Evolutionary conservation across 106 monocot genomes (phyloP).

Genomic region (Narthecium ossifragum): DNA sequence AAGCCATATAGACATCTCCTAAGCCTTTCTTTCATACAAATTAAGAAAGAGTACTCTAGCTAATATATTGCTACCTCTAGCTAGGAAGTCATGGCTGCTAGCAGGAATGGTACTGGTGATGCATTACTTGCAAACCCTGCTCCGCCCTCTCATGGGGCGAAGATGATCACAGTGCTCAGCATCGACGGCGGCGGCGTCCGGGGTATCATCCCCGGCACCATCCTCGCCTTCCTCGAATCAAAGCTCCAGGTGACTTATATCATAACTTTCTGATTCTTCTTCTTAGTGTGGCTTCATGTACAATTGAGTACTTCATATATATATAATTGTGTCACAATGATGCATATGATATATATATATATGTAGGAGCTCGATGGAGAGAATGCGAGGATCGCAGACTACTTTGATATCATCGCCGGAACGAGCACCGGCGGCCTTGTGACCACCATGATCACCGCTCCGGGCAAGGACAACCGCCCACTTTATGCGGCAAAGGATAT

Average conservation of each 20-base stretch:
- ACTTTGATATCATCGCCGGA: constrained; percentile 4
- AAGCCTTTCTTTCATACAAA: too few species aligned
- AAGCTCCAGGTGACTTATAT: neutral
- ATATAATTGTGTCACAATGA: neutral
- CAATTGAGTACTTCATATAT: neutral
- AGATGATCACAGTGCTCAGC: neutral
- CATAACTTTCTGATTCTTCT: neutral
- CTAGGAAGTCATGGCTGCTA: too few species aligned
- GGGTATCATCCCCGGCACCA: neutral
- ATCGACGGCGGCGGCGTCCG: neutral
- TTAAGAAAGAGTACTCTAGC: too few species aligned
- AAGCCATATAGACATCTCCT: too few species aligned
- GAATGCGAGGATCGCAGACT: neutral
- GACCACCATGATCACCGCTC: neutral
- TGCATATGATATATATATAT: neutral
- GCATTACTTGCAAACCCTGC: too few species aligned
- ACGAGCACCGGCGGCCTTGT: constrained; percentile 7
- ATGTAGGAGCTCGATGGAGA: constrained; percentile 3
- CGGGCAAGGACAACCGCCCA: neutral
- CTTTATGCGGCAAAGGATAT: neutral
- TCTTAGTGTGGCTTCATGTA: neutral
- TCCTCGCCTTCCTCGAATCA: neutral
- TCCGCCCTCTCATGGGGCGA: too few species aligned
- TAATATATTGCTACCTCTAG: too few species aligned
- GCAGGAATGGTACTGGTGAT: too few species aligned